A percentile compares a stretch with the other conserved stretches of the same genome.
Conservation (phyloP, 2,329 filamentous ascomycete species). For the Neofusicoccum umdonicola region DNA sequence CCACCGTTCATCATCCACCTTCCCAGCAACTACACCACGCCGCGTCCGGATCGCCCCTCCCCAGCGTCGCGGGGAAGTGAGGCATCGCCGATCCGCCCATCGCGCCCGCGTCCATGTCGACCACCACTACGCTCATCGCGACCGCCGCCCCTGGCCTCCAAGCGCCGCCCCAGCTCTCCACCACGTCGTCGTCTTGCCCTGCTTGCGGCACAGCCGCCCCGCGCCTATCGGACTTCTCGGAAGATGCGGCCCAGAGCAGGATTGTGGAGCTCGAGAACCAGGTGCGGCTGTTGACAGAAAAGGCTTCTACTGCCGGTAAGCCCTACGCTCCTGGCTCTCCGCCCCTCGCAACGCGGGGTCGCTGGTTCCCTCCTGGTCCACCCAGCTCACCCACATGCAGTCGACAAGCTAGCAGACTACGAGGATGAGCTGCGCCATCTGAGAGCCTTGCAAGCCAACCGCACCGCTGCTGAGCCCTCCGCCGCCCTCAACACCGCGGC, state of each 20-base stretch:
- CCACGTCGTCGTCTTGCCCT: conserved; percentile 1
- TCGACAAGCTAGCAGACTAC: conserved; percentile 67
- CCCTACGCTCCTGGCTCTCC: conserved; percentile 15
- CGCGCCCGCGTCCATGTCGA: background rate
- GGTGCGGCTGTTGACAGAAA: conserved; percentile 67
- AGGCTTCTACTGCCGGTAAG: conserved; percentile 62
- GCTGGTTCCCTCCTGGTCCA: background rate
- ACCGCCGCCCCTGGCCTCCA: conserved; percentile 8
- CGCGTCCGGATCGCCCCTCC: conserved; percentile 6
- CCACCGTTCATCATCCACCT: background rate
- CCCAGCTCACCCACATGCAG: conserved; percentile 31
- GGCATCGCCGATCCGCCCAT: conserved; percentile 5
- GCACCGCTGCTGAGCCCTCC: background rate
- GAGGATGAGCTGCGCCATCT: conserved; percentile 71
- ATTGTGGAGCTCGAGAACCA: conserved; percentile 65
- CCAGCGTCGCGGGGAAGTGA: conserved; percentile 10
- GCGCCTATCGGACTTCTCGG: background rate
- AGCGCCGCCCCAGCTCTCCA: background rate
- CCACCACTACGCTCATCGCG: conserved; percentile 2
- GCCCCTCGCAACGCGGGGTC: background rate
- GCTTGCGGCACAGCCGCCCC: conserved; percentile 6
- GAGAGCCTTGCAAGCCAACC: conserved; percentile 41
- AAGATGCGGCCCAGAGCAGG: conserved; percentile 22
- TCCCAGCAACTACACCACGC: conserved; percentile 5
- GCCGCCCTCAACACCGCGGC: conserved; percentile 24